Percentiles rank a stretch among this genome's conserved stretches.
phyloP scores from a whole-genome alignment of 495 filamentous ascomycete genomes.

The Aspergillus heteromorphus region DNA sequence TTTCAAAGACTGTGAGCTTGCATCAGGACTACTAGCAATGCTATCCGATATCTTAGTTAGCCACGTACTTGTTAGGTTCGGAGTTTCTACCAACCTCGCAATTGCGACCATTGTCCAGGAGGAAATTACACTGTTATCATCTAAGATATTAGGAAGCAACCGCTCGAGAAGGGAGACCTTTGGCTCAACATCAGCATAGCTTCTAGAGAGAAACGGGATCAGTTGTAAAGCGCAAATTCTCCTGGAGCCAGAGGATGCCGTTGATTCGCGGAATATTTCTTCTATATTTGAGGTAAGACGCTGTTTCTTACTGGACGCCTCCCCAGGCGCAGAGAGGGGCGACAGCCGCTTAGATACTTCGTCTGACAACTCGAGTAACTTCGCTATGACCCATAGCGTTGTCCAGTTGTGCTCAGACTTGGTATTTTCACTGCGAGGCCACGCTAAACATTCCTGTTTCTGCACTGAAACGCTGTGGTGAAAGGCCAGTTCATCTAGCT shows the following conservation, averaged over 20 bases:
- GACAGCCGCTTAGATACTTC: conserved; percentile 12
- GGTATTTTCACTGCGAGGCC: conserved; percentile 36
- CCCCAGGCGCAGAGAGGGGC: conserved; percentile 12
- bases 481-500: conserved; percentile 69
- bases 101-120: conserved; percentile 66
- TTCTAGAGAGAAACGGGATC: conserved; percentile 63
- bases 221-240: conserved; percentile 70
- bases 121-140: conserved; percentile 49
- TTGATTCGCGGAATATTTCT: conserved; percentile 58
- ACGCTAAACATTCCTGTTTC: conserved; percentile 21
- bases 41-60: conserved; percentile 16
- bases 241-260: conserved; percentile 46
- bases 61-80: conserved; percentile 1
- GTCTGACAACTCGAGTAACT: conserved; percentile 28
- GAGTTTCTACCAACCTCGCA: conserved; percentile 41
- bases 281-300: conserved; percentile 53
- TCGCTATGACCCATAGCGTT: conserved; percentile 36
- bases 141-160: conserved; percentile 46
- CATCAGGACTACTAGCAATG: conserved; percentile 25
- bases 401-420: conserved; percentile 48
- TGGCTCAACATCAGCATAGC: conserved; percentile 31
- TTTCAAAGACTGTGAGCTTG: conserved; percentile 25
- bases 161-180: conserved; percentile 42
- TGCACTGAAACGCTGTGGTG: conserved; percentile 22
- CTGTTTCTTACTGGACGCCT: conserved; percentile 51